Evolutionary conservation across 306 rosid genomes (phyloP).

Genomic region (Prunus mume): DNA sequence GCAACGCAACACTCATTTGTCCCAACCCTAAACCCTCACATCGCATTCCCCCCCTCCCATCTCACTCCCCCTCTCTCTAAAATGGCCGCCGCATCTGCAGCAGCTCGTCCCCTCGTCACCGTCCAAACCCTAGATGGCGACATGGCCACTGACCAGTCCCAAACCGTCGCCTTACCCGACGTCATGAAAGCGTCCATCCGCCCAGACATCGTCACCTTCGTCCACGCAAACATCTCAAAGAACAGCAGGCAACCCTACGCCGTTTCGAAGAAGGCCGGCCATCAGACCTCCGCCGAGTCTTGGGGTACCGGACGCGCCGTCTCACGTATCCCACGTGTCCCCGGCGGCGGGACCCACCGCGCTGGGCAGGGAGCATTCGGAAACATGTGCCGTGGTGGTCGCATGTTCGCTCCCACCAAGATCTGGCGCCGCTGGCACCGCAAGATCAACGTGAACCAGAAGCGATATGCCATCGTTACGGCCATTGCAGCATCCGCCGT

Average conservation of each 20-base stretch:
- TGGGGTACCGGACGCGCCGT: conserved; percentile 97
- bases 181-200: conserved; percentile 74
- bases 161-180: conserved; percentile 53
- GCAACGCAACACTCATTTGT: neutral
- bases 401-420: conserved; percentile 93
- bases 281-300: conserved; percentile 86
- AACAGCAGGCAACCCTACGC: conserved; percentile 80
- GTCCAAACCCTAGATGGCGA: conserved; percentile 73
- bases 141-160: conserved; percentile 54
- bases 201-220: conserved; percentile 69
- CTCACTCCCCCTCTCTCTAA: neutral
- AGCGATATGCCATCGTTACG: conserved; percentile 71
- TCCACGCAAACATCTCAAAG: conserved; percentile 67
- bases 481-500: conserved; percentile 88
- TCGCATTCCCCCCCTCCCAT: neutral
- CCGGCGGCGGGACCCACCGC: conserved; percentile 91
- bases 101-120: conserved; percentile 75
- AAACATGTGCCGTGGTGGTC: conserved; percentile 91
- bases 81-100: conserved; percentile 66
- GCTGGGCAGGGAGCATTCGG: conserved; percentile 93
- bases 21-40: conserved; percentile 33
- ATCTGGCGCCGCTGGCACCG: conserved; percentile 99
- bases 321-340: conserved; percentile 89
- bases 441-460: conserved; percentile 72
- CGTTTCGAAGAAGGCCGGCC: conserved; percentile 70